Evolutionary conservation across 139 green algal species (phyloP).

Genomic region (Mesotaenium endlicherianum): DNA sequence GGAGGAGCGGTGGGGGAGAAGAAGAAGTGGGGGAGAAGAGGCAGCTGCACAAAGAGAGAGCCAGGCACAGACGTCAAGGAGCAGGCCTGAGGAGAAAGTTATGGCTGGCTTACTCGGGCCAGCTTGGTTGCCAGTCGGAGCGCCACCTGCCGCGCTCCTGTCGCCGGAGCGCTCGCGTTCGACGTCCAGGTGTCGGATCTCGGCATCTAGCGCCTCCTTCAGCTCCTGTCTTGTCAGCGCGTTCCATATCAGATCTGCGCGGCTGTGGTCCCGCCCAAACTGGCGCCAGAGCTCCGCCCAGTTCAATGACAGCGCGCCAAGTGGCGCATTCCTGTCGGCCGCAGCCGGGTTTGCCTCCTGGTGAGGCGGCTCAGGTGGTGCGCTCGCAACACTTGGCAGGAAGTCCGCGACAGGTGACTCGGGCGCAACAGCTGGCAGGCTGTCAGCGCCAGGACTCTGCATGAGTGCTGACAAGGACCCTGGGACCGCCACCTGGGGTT

Average conservation of each 20-base stretch:
- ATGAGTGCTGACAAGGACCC: too few species aligned
- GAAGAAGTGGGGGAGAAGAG: not conserved
- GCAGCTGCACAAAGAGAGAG: not conserved
- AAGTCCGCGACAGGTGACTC: too few species aligned
- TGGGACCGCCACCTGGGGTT: too few species aligned
- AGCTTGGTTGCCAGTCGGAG: not conserved
- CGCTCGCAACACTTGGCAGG: too few species aligned
- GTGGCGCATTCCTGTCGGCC: not conserved
- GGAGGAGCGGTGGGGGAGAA: not conserved
- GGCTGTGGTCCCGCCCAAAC: constrained; percentile 25
- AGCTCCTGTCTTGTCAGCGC: constrained; percentile 77
- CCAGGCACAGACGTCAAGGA: not conserved
- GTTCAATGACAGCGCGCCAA: too few species aligned
- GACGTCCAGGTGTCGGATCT: constrained; percentile 30
- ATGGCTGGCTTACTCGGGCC: not conserved
- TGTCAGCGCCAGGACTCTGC: too few species aligned
- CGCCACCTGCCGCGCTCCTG: not conserved
- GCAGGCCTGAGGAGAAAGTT: not conserved
- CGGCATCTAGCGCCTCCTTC: constrained; percentile 69
- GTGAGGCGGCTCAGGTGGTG: not conserved
- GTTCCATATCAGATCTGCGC: constrained; percentile 82
- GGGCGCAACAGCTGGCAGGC: too few species aligned
- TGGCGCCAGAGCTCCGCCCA: constrained; percentile 31
- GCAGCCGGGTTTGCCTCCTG: not conserved
- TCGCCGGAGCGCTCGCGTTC: constrained; percentile 12